Conservation (phyloP, 768 basidiomycete genomes). For the Hortiboletus campestris region DNA sequence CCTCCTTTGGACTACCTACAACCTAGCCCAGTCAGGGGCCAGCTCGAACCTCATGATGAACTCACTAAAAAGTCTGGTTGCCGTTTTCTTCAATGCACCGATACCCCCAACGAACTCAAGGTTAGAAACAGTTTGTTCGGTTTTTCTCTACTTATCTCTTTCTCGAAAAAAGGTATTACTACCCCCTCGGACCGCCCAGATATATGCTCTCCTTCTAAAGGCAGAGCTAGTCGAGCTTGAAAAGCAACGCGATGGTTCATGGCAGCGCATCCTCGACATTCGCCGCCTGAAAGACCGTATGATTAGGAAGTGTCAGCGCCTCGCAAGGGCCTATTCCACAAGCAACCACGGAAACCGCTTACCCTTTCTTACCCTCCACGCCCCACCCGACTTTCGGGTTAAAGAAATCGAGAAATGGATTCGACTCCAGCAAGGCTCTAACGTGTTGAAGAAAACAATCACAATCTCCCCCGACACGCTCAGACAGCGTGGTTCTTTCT, state of each 20-base stretch:
- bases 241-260: conserved; percentile 54
- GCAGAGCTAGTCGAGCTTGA: conserved; percentile 60
- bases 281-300: conserved; percentile 79
- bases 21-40: conserved; percentile 68
- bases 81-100: conserved; percentile 73
- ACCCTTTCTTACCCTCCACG: conserved; percentile 64
- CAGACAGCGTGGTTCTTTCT: conserved; percentile 30
- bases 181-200: conserved; percentile 61
- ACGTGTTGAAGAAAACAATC: conserved; percentile 21
- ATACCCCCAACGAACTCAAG: conserved; percentile 74
- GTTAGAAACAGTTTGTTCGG: conserved; percentile 32
- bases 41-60: conserved; percentile 65
- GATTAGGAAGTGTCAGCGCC: conserved; percentile 74
- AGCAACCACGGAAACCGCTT: conserved; percentile 39
- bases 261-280: conserved; percentile 71
- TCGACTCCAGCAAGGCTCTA: conserved; percentile 42
- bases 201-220: conserved; percentile 66
- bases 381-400: conserved; percentile 68
- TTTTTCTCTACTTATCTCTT: conserved; percentile 1
- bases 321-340: conserved; percentile 47
- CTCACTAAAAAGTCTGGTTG: conserved; percentile 53
- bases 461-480: conserved; percentile 16
- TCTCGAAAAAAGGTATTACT: conserved; percentile 53
- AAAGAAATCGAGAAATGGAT: conserved; percentile 84
- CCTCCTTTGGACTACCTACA: conserved; percentile 53